These are phyloP conservation scores for Pisolithus microcarpus DNA, from an alignment of 768 basidiomycete species.

Conservation along the genomic window DNA sequence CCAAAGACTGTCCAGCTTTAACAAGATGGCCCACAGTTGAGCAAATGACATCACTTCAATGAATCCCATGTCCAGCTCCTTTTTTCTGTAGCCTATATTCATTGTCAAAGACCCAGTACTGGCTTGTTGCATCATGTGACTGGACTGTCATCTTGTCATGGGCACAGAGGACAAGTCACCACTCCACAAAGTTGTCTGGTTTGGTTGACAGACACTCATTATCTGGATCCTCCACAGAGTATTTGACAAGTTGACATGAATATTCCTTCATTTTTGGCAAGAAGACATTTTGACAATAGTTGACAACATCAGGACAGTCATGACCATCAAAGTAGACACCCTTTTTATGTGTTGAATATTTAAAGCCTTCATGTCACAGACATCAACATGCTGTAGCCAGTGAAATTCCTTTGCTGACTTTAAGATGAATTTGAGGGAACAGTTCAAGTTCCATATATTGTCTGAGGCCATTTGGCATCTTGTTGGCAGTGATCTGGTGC, in stretches of 20 bases:
- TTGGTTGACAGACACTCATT: not conserved
- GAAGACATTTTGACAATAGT: slow-evolving; percentile 6
- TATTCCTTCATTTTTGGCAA: slow-evolving; percentile 20
- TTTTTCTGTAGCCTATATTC: slow-evolving; percentile 33
- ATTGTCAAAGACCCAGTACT: slow-evolving; percentile 30
- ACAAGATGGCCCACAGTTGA: not conserved
- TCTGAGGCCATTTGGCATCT: slow-evolving; percentile 1
- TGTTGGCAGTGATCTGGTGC: not conserved
- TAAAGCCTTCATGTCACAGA: slow-evolving; percentile 1
- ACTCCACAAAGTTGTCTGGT: slow-evolving; percentile 14
- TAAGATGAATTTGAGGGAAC: slow-evolving; percentile 3
- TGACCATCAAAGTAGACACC: slow-evolving; percentile 18
- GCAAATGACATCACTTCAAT: slow-evolving; percentile 32
- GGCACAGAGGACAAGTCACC: slow-evolving; percentile 15
- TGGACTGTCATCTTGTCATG: slow-evolving; percentile 38
- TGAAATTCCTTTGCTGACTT: slow-evolving; percentile 1
- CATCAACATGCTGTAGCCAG: not conserved
- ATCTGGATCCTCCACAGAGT: no score
- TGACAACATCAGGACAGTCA: slow-evolving; percentile 13
- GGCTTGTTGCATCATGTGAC: slow-evolving; percentile 28
- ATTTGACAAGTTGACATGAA: not conserved
- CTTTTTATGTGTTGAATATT: not conserved
- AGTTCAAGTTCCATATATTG: not conserved
- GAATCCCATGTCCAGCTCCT: slow-evolving; percentile 30
- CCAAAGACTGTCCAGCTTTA: slow-evolving; percentile 25